phyloP scores from a whole-genome alignment of 768 basidiomycete species.

The Termitomyces sp. region DNA sequence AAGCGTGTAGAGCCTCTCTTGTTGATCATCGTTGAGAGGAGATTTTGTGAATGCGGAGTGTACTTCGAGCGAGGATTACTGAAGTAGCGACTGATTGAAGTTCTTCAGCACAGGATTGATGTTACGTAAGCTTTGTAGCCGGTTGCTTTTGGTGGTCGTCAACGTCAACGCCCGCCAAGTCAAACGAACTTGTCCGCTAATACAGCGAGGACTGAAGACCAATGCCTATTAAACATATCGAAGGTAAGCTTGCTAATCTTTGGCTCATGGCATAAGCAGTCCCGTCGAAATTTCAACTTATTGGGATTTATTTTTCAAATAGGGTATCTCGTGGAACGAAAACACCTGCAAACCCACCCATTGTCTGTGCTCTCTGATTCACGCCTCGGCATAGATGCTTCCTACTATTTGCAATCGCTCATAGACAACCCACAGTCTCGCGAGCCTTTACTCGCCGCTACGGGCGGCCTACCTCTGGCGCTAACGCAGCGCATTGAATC shows the following conservation, averaged over 20 bases:
- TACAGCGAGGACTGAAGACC: slow-evolving; percentile 16
- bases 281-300: neutral
- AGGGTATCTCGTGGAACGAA: slow-evolving; percentile 87
- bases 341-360: slow-evolving; percentile 78
- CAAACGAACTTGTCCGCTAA: slow-evolving; percentile 21
- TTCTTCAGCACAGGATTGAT: neutral
- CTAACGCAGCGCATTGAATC: slow-evolving; percentile 85
- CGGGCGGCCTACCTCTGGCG: slow-evolving; percentile 90
- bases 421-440: slow-evolving; percentile 71
- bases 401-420: slow-evolving; percentile 79
- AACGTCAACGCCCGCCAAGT: slow-evolving; percentile 30
- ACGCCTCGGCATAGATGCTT: slow-evolving; percentile 95
- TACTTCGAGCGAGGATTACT: too few relatives aligned
- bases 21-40: neutral
- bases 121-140: slow-evolving; percentile 16
- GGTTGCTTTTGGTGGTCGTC: slow-evolving; percentile 15
- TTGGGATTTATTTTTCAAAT: slow-evolving; percentile 13
- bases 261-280: neutral
- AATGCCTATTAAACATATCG: slow-evolving; percentile 84
- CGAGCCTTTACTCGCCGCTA: slow-evolving; percentile 91
- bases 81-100: too few relatives aligned
- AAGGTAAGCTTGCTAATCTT: slow-evolving; percentile 47
- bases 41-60: neutral
- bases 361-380: slow-evolving; percentile 83
- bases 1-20: neutral